Evolutionary conservation across 163 green algal genomes (phyloP), one percentile per base, ranked within the genome.

Genomic region (Prototheca stagnorum): DNA sequence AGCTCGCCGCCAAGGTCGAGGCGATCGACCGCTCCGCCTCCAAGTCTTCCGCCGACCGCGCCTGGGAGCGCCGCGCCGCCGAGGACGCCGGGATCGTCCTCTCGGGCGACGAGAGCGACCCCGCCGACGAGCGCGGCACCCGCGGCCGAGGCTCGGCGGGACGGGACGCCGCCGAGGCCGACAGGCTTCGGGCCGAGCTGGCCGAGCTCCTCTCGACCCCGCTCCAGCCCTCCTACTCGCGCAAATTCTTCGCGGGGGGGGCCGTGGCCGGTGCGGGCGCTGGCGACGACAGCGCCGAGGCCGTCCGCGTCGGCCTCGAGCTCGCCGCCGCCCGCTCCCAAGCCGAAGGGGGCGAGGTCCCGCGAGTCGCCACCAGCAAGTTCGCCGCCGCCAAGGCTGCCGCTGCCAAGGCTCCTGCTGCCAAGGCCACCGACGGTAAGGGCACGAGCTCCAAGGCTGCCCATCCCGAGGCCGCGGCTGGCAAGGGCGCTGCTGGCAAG

Each of bases 221-320:
- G 14, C 56, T 92, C 57, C 62, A 70, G 55, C 62, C 69, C 5
- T 54, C 27, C 4, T 82, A 82, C 53, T 82, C 57, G 46, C 34
- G 33, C 8, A 70, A 67, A 22, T 92, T 64, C 59, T 87, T 92
- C 56, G 82, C 80, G 1, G 80, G 78, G 2, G 79, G 77, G 0
- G 49, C 61, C 16, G 62, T 57, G 33, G 49, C 55, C 15, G 61
- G 55, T 22, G 22, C 20, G 28, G 17, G 12, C 15, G 24, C 28
- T 5, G 28, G 28, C 4, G 28, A 5, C 3, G 27, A 24, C 53
- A 6, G 16, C 37, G 4, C 36, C 44, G 4, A 43, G 15, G 36
- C 36, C 36, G 36, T 43, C 16, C 36, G 22, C 36, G 5, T 43
- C 11, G 36, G 16, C 36, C 36, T 25, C 16, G 36, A 15, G 36